These are phyloP conservation scores for Endoconidiophora polonica DNA, from an alignment of 2,329 filamentous ascomycete genomes.

Conservation along the genomic window DNA sequence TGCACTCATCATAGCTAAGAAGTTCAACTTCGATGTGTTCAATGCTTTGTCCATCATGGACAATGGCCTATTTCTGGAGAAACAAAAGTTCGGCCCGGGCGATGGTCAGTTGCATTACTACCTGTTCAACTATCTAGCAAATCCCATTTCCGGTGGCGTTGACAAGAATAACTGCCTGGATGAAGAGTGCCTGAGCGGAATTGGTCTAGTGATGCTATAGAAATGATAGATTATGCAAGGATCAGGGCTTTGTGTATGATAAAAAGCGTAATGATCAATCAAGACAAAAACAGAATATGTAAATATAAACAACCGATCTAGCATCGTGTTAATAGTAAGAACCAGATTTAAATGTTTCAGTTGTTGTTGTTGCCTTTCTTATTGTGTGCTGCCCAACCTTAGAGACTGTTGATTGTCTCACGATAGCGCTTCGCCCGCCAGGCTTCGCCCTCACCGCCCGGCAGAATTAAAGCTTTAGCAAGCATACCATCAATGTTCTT, in stretches of 20 bases:
- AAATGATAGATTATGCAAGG: conserved; percentile 15
- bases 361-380: too few species aligned
- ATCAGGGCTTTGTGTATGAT: not conserved
- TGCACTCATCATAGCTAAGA: conserved; percentile 74
- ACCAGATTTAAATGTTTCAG: too few species aligned
- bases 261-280: not conserved
- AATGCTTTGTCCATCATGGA: conserved; percentile 89
- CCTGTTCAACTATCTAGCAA: conserved; percentile 88
- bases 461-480: conserved; percentile 12
- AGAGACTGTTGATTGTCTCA: not conserved
- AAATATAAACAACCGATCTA: too few species aligned
- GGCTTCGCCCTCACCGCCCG: conserved; percentile 10
- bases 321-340: too few species aligned
- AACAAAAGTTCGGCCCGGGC: conserved; percentile 87
- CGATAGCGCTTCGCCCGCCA: not conserved
- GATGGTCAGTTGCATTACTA: conserved; percentile 96
- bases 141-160: conserved; percentile 71
- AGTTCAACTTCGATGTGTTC: conserved; percentile 79
- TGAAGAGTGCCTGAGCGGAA: conserved; percentile 60
- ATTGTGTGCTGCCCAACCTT: too few species aligned
- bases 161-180: conserved; percentile 65
- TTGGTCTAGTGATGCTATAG: conserved; percentile 68
- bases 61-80: conserved; percentile 80
- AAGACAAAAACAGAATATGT: too few species aligned
- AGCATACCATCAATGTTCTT: not conserved